These are phyloP conservation scores for Coniochaeta sp. DNA, from an alignment of 2,329 filamentous ascomycete species.

Conservation along the genomic window DNA sequence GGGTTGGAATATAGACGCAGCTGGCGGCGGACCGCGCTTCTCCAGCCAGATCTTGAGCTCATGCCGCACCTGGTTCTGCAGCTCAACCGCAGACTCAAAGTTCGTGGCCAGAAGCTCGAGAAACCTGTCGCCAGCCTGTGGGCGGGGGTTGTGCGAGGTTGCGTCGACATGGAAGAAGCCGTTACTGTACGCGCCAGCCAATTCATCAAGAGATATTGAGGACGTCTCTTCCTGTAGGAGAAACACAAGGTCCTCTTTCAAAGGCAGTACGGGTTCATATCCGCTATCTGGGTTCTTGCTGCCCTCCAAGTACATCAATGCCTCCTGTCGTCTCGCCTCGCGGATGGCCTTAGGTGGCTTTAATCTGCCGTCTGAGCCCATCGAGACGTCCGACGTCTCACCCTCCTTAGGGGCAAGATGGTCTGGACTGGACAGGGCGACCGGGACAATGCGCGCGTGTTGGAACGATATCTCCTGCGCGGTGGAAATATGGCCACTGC, in stretches of 20 bases:
- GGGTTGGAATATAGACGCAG: slow-evolving; percentile 20
- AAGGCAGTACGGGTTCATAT: neutral
- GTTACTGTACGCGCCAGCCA: neutral
- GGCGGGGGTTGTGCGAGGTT: too few species aligned
- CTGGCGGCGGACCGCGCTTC: slow-evolving; percentile 4
- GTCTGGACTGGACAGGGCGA: neutral
- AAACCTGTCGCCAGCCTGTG: neutral
- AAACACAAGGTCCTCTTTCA: neutral
- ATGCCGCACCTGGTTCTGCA: slow-evolving; percentile 1
- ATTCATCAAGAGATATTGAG: neutral
- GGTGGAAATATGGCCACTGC: neutral
- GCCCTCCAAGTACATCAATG: neutral
- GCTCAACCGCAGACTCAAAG: too few species aligned
- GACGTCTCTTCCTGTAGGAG: neutral
- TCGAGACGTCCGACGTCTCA: neutral
- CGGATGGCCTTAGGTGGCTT: neutral
- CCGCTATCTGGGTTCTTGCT: neutral
- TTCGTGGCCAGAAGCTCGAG: too few species aligned
- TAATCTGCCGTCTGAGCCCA: neutral
- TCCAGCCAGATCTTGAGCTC: neutral
- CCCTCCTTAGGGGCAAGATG: neutral
- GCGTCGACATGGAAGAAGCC: neutral
- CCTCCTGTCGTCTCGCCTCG: neutral
- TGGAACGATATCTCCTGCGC: neutral
- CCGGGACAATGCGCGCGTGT: neutral